phyloP scores from a whole-genome alignment of 2,329 filamentous ascomycete species.

The Xylariales sp. region DNA sequence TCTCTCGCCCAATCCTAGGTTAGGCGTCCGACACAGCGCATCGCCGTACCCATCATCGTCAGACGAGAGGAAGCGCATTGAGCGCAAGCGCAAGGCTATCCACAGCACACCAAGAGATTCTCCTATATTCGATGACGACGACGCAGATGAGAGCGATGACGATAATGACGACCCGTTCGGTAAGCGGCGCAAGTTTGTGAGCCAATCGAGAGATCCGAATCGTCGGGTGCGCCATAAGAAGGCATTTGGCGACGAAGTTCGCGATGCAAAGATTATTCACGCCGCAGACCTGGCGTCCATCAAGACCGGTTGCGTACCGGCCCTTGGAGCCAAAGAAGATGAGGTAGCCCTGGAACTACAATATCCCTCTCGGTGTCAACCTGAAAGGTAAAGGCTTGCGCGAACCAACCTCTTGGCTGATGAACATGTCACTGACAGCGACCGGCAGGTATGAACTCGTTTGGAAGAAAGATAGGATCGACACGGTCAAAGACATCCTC shows the following conservation, averaged over 20 bases:
- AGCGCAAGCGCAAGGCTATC: slow-evolving; percentile 45
- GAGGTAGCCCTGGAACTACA: slow-evolving; percentile 66
- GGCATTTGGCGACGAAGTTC: slow-evolving; percentile 39
- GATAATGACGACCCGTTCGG: slow-evolving; percentile 49
- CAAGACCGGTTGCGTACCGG: slow-evolving; percentile 44
- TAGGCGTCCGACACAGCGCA: slow-evolving; percentile 30
- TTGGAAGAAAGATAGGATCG: slow-evolving; percentile 72
- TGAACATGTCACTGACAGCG: slow-evolving; percentile 7
- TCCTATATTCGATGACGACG: slow-evolving; percentile 43
- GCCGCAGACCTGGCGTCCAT: slow-evolving; percentile 52
- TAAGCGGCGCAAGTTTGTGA: slow-evolving; percentile 40
- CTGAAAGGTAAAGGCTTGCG: slow-evolving; percentile 54
- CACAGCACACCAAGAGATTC: slow-evolving; percentile 30
- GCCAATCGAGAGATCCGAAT: slow-evolving; percentile 40
- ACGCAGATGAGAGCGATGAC: slow-evolving; percentile 43
- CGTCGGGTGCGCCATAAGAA: slow-evolving; percentile 40
- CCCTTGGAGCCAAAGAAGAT: slow-evolving; percentile 43
- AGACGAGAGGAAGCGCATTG: slow-evolving; percentile 21
- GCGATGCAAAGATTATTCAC: slow-evolving; percentile 48
- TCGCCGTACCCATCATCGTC: slow-evolving; percentile 29
- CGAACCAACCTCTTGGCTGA: slow-evolving; percentile 1
- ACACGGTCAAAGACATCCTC: slow-evolving; percentile 70
- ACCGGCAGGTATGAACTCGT: slow-evolving; percentile 67
- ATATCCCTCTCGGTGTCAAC: slow-evolving; percentile 72
- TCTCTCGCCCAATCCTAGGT: slow-evolving; percentile 34